Evolutionary conservation across 2,329 filamentous ascomycete genomes (phyloP).

Genomic region (Cladosporium sphaerospermum): DNA sequence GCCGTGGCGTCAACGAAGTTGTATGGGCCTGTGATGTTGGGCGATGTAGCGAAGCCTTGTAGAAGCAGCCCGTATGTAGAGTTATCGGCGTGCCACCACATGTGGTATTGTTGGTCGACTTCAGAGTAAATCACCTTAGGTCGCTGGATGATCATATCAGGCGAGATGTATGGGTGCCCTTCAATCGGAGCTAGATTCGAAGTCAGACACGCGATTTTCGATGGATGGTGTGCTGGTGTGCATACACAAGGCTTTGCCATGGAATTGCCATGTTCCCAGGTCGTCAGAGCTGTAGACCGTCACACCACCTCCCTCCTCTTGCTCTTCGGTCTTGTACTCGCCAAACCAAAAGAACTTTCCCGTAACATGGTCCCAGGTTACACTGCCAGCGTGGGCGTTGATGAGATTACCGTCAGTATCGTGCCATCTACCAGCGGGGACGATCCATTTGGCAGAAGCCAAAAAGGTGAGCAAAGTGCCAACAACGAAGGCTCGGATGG

Average conservation of each 20-base stretch:
- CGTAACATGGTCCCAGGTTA: constrained; percentile 47
- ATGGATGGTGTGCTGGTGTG: too few relatives aligned
- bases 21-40: constrained; percentile 50
- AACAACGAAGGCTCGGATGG: neutral
- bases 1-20: constrained; percentile 48
- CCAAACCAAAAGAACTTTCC: constrained; percentile 57
- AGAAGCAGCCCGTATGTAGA: constrained; percentile 50
- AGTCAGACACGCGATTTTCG: too few relatives aligned
- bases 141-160: constrained; percentile 53
- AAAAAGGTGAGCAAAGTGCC: neutral
- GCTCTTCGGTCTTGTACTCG: constrained; percentile 54
- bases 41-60: constrained; percentile 51
- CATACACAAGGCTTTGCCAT: constrained; percentile 51
- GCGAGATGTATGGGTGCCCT: constrained; percentile 50
- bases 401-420: constrained; percentile 56
- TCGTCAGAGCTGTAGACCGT: constrained; percentile 57
- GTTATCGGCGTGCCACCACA: constrained; percentile 59
- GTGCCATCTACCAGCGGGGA: constrained; percentile 55
- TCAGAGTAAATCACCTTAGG: constrained; percentile 58
- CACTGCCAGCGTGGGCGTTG: constrained; percentile 56
- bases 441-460: constrained; percentile 47
- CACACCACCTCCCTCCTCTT: constrained; percentile 54
- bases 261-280: constrained; percentile 53
- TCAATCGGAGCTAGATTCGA: constrained; percentile 41
- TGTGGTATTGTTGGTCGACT: constrained; percentile 50